Conservation (phyloP, 257 asterid species). For the Solanum pennellii region DNA sequence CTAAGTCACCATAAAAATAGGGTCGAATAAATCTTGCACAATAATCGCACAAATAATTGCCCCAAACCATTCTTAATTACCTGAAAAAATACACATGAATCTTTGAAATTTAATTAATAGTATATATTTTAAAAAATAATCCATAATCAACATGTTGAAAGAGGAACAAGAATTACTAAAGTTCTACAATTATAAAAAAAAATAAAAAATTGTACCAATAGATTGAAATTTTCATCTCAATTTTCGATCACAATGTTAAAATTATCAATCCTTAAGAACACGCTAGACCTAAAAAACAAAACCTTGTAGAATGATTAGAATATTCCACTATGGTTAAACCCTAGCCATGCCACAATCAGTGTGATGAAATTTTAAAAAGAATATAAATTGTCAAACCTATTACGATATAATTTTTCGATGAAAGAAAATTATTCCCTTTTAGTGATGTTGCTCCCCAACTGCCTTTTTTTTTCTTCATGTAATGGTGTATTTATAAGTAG, state of each 20-base stretch:
- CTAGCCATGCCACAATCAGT: not conserved
- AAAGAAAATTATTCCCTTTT: no score
- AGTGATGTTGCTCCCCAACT: not conserved
- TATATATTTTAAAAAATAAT: not conserved
- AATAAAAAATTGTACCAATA: not conserved
- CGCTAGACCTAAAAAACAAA: not conserved
- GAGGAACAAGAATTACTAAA: not conserved
- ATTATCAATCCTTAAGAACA: not conserved
- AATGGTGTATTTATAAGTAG: not conserved
- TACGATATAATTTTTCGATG: not conserved
- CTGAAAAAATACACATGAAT: not conserved
- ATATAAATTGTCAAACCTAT: not conserved
- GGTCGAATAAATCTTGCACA: not conserved
- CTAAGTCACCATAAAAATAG: not conserved
- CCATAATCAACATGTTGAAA: not conserved
- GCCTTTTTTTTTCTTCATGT: not conserved
- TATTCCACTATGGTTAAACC: not conserved
- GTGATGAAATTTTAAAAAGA: not conserved
- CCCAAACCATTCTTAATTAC: not conserved
- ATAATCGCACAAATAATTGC: not conserved
- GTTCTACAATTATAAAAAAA: not conserved
- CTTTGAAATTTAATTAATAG: not conserved
- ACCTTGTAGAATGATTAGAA: not conserved
- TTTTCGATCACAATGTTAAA: not conserved
- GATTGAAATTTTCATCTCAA: not conserved